Evolutionary conservation across 1,139 yeast genomes (phyloP).

Genomic region (Geotrichum klebahnii): DNA sequence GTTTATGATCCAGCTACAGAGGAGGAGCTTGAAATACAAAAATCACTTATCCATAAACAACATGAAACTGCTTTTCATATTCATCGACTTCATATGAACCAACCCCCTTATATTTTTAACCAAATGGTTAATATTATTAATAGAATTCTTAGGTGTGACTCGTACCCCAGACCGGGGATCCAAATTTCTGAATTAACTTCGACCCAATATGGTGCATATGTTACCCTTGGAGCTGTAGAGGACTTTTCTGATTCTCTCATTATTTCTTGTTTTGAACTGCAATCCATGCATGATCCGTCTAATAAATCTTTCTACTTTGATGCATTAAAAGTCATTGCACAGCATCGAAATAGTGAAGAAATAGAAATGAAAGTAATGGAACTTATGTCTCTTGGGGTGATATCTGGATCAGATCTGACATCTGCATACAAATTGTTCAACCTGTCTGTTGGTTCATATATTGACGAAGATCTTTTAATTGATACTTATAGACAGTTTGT

Average conservation of each 20-base stretch:
- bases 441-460: slow-evolving; percentile 32
- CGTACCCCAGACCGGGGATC: slow-evolving; percentile 3
- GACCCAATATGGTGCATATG: slow-evolving; percentile 12
- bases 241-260: slow-evolving; percentile 60
- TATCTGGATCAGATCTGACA: slow-evolving; percentile 59
- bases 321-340: slow-evolving; percentile 51
- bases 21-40: slow-evolving; percentile 5
- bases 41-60: slow-evolving; percentile 11
- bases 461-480: slow-evolving; percentile 31
- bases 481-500: slow-evolving; percentile 28
- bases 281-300: slow-evolving; percentile 50
- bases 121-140: background rate
- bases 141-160: background rate
- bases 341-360: slow-evolving; percentile 45
- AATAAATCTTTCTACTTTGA: slow-evolving; percentile 66
- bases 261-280: slow-evolving; percentile 56
- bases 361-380: slow-evolving; percentile 53
- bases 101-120: slow-evolving; percentile 1
- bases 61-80: slow-evolving; percentile 14
- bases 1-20: slow-evolving; percentile 39
- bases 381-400: slow-evolving; percentile 52
- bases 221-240: slow-evolving; percentile 52
- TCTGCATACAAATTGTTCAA: slow-evolving; percentile 55
- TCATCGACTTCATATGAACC: background rate
- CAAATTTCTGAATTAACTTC: background rate